phyloP scores from a whole-genome alignment of 2,329 filamentous ascomycete species.

The Colletotrichum simmondsii region DNA sequence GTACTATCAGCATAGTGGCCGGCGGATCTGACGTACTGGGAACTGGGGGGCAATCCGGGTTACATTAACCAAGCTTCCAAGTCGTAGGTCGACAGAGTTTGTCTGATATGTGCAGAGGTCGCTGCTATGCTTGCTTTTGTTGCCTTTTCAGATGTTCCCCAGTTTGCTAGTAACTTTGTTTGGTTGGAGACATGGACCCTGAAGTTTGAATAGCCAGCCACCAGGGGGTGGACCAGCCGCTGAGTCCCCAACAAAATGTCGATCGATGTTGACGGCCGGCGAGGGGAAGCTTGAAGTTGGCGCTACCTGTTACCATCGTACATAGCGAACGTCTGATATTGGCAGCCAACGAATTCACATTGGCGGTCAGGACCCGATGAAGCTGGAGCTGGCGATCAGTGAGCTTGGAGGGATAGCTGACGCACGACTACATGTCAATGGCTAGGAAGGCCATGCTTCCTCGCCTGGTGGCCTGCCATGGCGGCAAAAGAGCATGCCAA shows the following conservation, averaged over 20 bases:
- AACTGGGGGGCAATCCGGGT: background rate
- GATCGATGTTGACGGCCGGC: conserved; percentile 10
- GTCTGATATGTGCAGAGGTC: conserved; percentile 13
- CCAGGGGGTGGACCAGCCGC: background rate
- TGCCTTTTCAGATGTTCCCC: background rate
- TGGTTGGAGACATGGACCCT: background rate
- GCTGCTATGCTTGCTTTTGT: conserved; percentile 10
- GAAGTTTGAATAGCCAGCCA: background rate
- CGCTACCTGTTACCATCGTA: background rate
- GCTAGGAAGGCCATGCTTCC: conserved; percentile 15
- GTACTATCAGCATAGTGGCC: background rate
- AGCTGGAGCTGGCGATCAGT: background rate
- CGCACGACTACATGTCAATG: background rate
- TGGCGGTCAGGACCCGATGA: conserved; percentile 7
- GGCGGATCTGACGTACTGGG: background rate
- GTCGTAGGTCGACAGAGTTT: conserved; percentile 22
- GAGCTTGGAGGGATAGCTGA: conserved; percentile 2
- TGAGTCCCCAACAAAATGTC: conserved; percentile 4
- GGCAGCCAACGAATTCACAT: background rate
- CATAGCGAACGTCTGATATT: conserved; percentile 10
- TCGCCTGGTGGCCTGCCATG: conserved; percentile 7
- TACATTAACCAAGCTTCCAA: conserved; percentile 18
- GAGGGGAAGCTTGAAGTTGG: conserved; percentile 18
- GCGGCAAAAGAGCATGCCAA: conserved; percentile 2
- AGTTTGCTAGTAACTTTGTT: background rate